Conservation (phyloP, 2,329 filamentous ascomycete genomes). For the Diaporthe caulivora region DNA sequence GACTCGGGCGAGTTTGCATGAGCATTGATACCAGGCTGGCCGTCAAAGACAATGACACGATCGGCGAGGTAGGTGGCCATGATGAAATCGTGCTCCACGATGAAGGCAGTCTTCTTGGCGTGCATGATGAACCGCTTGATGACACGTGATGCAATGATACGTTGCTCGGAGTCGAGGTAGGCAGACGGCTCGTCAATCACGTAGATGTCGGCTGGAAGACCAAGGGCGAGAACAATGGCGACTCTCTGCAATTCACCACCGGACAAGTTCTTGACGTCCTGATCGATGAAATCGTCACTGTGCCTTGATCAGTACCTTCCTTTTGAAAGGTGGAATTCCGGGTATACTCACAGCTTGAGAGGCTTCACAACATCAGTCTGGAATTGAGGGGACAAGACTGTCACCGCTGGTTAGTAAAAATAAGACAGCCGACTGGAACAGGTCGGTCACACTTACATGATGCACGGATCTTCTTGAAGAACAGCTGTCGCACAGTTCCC, state of each 20-base stretch:
- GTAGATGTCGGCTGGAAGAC: slow-evolving; percentile 96
- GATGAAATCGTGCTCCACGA: slow-evolving; percentile 99
- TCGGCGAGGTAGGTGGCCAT: slow-evolving; percentile 81
- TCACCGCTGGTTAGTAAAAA: slow-evolving; percentile 11
- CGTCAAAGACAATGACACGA: slow-evolving; percentile 98
- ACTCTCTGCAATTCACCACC: slow-evolving; percentile 99
- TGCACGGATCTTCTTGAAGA: slow-evolving; percentile 99
- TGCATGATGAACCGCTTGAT: slow-evolving; percentile 99
- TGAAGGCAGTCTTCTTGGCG: slow-evolving; percentile 98
- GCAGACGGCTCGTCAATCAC: slow-evolving; percentile 97
- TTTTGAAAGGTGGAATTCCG: not conserved
- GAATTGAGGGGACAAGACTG: slow-evolving; percentile 92
- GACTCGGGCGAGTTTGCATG: slow-evolving; percentile 93
- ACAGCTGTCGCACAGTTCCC: slow-evolving; percentile 95
- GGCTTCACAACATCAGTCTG: slow-evolving; percentile 99
- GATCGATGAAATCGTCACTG: slow-evolving; percentile 94
- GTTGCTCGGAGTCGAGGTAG: slow-evolving; percentile 98
- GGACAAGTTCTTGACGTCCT: slow-evolving; percentile 98
- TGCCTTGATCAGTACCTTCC: not conserved
- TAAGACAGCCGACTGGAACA: no score
- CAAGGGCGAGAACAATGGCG: slow-evolving; percentile 95
- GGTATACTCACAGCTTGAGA: slow-evolving; percentile 76
- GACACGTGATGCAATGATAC: slow-evolving; percentile 95
- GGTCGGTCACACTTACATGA: slow-evolving; percentile 64
- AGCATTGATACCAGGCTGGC: slow-evolving; percentile 87